Base-by-base conservation (phyloP, 2,329 filamentous ascomycete genomes). In the Shiraia sp. region DNA sequence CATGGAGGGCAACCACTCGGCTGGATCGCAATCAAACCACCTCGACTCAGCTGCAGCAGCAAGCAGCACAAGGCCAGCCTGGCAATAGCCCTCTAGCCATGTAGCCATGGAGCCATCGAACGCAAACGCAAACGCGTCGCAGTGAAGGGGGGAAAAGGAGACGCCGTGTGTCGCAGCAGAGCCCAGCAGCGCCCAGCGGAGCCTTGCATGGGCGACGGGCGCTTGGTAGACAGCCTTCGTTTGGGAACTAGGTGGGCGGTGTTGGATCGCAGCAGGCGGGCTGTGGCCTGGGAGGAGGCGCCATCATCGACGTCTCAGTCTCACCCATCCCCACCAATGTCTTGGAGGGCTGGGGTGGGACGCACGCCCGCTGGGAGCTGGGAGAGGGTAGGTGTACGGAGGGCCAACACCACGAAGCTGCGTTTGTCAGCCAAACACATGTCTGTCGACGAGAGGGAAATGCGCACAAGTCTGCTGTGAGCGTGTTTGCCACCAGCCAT, bases 121-220 rank as follows among this genome's bases (percentile, higher is more conserved):
- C 32, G 37, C 46, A 45, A 32, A 43, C 46, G 49, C 39, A 42
- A 26, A n/a, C n/a, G n/a, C n/a, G n/a, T n/a, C n/a, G 36, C 27
- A 34, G 29, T 22, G 36, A 8, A 28, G 31, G 39, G 25, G 34
- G 35, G 19, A 41, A 52, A 44, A 58, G 52, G 56, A 49, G 54
- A 54, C 47, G 50, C 51, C 53, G 53, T 54, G 53, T 55, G 52
- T 56, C 45, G 54, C 54, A 55, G 49, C 42, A 47, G 27, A 40
- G 46, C 40, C 35, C 51, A 34, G 29, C 33, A 42, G 40, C 45
- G 45, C n/a, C n/a, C n/a, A n/a, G n/a, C n/a, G n/a, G n/a, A n/a
- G 51, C 45, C 47, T 39, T 41, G 43, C 42, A 43, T 38, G 26
- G 36, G 43, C 24, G 39, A 23, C 25, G 49, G 10, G 36, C 23